A percentile compares a stretch with the other conserved stretches of the same genome.
phyloP scores from a whole-genome alignment of 352 stramenopile species.

The Phytophthora fragariaefolia region DNA sequence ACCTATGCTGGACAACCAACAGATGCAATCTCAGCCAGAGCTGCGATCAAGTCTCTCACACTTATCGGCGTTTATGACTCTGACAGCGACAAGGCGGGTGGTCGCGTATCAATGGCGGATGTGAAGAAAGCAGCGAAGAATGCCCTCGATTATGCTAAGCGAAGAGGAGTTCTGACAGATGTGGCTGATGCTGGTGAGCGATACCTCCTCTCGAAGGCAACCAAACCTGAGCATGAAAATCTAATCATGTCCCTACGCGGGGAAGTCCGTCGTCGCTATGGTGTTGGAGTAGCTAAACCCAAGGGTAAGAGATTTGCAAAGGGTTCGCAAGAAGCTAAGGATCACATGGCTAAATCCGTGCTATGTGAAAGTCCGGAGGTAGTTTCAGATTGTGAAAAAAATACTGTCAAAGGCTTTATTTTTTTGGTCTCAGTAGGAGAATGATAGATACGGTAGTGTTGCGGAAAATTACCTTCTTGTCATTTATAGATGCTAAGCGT shows the following conservation, averaged over 20 bases:
- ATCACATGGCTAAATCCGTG: conserved; percentile 2
- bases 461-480: no score
- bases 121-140: not conserved
- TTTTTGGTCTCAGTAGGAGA: no score
- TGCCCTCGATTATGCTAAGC: not conserved
- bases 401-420: not conserved
- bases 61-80: not conserved
- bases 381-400: conserved; percentile 15
- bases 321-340: not conserved
- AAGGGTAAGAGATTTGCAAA: not conserved
- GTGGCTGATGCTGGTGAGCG: not conserved
- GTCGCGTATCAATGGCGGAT: not conserved
- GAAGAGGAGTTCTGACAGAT: not conserved
- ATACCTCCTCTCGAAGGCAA: not conserved
- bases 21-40: not conserved
- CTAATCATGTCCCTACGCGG: not conserved
- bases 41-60: not conserved
- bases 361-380: not conserved
- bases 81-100: not conserved
- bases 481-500: no score
- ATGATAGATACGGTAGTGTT: no score
- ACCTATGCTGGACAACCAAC: not conserved
- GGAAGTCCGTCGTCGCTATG: not conserved
- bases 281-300: not conserved
- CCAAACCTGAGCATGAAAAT: not conserved